Percentiles rank a stretch among this genome's conserved stretches.
phyloP scores from a whole-genome alignment of 2,329 filamentous ascomycete species.

The Pseudogymnoascus sp. region DNA sequence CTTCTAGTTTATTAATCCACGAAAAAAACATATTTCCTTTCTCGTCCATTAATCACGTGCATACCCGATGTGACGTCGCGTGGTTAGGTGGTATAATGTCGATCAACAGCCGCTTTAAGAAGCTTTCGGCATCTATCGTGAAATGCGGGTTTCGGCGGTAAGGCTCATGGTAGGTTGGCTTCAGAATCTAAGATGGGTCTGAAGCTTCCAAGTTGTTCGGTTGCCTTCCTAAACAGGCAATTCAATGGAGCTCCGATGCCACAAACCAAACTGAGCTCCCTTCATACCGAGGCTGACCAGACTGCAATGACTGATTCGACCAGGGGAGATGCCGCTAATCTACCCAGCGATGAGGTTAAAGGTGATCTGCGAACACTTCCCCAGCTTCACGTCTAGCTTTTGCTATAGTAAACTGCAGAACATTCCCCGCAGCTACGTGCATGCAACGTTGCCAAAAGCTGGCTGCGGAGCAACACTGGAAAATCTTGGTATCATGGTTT shows the following conservation, averaged over 20 bases:
- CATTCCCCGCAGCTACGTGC: not conserved
- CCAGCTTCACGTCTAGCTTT: not conserved
- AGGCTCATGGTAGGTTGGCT: not conserved
- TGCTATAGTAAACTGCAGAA: not conserved
- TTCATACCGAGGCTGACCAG: not conserved
- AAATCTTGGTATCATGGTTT: not conserved
- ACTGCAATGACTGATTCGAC: not conserved
- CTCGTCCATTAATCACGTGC: not conserved
- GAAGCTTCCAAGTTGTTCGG: not conserved
- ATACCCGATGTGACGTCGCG: not conserved
- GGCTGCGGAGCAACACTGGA: not conserved
- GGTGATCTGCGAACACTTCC: not conserved
- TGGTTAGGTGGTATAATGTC: not conserved
- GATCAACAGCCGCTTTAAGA: not conserved
- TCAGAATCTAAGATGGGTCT: not conserved
- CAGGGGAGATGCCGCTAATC: not conserved
- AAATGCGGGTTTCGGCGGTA: not conserved
- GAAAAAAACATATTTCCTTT: not conserved
- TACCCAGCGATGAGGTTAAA: not conserved
- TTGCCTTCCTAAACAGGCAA: not conserved
- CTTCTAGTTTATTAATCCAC: not conserved
- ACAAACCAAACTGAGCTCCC: not conserved
- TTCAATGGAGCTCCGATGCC: not conserved
- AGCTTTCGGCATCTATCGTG: not conserved
- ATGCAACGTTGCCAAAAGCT: conserved; percentile 1